Evolutionary conservation across 306 rosid genomes (phyloP).

Genomic region (Pterocarpus macrocarpus): DNA sequence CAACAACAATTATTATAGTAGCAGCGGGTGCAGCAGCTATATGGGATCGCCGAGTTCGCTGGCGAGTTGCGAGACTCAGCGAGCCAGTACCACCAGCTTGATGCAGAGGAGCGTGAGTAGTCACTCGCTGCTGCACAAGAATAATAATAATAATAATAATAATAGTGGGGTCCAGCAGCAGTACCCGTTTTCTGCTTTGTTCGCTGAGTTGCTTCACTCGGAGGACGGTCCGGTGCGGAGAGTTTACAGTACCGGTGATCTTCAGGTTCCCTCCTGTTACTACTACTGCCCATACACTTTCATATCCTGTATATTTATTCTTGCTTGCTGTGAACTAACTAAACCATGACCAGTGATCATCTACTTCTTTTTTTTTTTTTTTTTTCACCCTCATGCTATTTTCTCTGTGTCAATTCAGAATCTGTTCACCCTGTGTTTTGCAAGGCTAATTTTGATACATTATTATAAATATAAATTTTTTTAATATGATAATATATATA

Average conservation of each 20-base stretch:
- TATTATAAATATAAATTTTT: too few species aligned
- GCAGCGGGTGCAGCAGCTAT: constrained; percentile 78
- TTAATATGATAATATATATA: too few species aligned
- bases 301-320: too few species aligned
- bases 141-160: background rate
- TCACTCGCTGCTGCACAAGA: constrained; percentile 72
- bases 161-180: constrained; percentile 45
- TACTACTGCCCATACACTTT: background rate
- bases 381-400: too few species aligned
- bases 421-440: too few species aligned
- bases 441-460: too few species aligned
- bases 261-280: constrained; percentile 57
- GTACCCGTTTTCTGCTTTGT: constrained; percentile 48
- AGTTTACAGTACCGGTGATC: constrained; percentile 80
- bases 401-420: too few species aligned
- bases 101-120: constrained; percentile 72
- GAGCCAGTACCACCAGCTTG: constrained; percentile 14
- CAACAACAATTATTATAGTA: background rate
- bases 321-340: too few species aligned
- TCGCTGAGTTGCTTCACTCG: constrained; percentile 50
- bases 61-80: constrained; percentile 50
- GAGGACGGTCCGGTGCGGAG: constrained; percentile 64
- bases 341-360: too few species aligned
- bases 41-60: constrained; percentile 63
- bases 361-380: too few species aligned